phyloP scores from a whole-genome alignment of 2,329 filamentous ascomycete genomes.

The Cladosporium sp. region DNA sequence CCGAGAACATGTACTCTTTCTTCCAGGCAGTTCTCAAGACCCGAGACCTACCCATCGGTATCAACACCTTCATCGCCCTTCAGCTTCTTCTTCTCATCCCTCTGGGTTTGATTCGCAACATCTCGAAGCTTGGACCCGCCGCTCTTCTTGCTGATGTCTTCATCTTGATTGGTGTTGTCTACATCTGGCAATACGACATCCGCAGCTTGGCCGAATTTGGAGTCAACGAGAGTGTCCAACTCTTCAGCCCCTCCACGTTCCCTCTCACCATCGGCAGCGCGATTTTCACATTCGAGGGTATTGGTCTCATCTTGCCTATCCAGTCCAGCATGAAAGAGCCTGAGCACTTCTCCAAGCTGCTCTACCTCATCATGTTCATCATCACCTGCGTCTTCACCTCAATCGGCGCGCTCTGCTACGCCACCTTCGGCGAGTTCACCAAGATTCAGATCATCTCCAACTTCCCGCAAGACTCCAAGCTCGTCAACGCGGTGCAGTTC shows the following conservation, averaged over 20 bases:
- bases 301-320: constrained; percentile 74
- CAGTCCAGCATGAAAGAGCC: constrained; percentile 74
- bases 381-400: constrained; percentile 73
- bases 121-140: constrained; percentile 69
- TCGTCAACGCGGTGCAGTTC: constrained; percentile 77
- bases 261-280: constrained; percentile 71
- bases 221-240: constrained; percentile 59
- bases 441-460: constrained; percentile 76
- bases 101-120: constrained; percentile 70
- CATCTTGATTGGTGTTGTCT: constrained; percentile 68
- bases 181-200: constrained; percentile 74
- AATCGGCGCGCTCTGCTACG: constrained; percentile 72
- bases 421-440: constrained; percentile 68
- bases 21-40: constrained; percentile 60
- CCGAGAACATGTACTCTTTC: constrained; percentile 71
- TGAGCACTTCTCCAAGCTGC: constrained; percentile 64
- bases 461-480: constrained; percentile 66
- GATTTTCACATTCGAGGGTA: constrained; percentile 78
- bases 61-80: constrained; percentile 63
- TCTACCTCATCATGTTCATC: constrained; percentile 69
- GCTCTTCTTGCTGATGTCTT: constrained; percentile 71
- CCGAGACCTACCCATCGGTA: constrained; percentile 49
- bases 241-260: constrained; percentile 70
- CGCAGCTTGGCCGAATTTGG: constrained; percentile 56
- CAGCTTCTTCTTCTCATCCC: constrained; percentile 67